Evolutionary conservation across 1,284 basidiomycete genomes (phyloP).

Genomic region (Cryptococcus neoformans): DNA sequence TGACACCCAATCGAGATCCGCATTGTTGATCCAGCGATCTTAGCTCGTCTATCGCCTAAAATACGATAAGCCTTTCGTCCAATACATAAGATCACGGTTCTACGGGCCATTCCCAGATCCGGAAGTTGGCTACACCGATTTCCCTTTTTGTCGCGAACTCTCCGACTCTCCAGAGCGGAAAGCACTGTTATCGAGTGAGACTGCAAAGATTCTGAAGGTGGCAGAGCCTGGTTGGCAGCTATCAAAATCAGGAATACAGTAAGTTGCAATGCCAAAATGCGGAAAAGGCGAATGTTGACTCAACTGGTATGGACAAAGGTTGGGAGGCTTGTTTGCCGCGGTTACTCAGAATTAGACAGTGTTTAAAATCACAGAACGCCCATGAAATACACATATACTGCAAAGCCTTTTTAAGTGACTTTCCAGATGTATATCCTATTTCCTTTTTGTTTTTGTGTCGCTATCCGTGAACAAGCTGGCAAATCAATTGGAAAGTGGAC

Average conservation of each 20-base stretch:
- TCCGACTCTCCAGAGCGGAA: not conserved
- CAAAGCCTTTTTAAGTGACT: too few species aligned
- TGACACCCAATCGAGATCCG: slow-evolving; percentile 7
- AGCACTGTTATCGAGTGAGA: not conserved
- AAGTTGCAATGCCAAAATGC: not conserved
- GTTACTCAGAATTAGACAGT: too few species aligned
- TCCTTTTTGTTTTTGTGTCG: too few species aligned
- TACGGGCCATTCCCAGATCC: slow-evolving; percentile 39
- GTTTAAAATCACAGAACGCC: too few species aligned
- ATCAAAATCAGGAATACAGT: not conserved
- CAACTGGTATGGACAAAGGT: too few species aligned
- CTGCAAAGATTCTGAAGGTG: not conserved
- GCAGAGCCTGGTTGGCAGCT: not conserved
- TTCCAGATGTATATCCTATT: too few species aligned
- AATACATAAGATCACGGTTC: slow-evolving; percentile 29
- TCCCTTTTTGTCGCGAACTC: slow-evolving; percentile 4
- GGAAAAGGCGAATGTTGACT: too few species aligned
- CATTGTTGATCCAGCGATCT: slow-evolving; percentile 13
- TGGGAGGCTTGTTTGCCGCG: too few species aligned
- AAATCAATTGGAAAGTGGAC: too few species aligned
- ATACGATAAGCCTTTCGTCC: slow-evolving; percentile 21
- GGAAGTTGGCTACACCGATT: slow-evolving; percentile 35
- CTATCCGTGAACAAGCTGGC: too few species aligned
- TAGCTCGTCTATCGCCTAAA: slow-evolving; percentile 23
- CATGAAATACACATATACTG: too few species aligned